These are phyloP conservation scores for Melampsora allii-populina DNA, from an alignment of 1,284 basidiomycete genomes.

Conservation along the genomic window DNA sequence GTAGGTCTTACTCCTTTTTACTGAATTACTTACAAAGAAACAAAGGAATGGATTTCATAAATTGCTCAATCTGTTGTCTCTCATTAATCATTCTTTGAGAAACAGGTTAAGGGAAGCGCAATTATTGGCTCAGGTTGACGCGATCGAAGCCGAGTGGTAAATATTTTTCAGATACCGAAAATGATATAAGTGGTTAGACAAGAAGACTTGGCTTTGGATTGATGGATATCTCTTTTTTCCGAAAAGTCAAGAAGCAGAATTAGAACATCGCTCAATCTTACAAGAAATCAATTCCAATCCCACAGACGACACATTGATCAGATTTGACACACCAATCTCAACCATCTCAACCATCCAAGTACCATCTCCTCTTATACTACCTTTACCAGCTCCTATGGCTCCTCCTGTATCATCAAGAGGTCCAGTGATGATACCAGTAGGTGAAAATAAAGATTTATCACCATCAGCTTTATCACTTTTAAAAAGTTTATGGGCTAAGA, in stretches of 20 bases:
- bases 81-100: neutral
- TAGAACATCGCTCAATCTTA: slow-evolving; percentile 2
- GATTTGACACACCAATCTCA: neutral
- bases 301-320: neutral
- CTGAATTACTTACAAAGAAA: neutral
- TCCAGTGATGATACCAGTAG: slow-evolving; percentile 38
- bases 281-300: neutral
- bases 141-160: slow-evolving; percentile 4
- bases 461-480: slow-evolving; percentile 14
- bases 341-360: neutral
- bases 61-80: neutral
- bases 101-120: neutral
- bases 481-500: slow-evolving; percentile 16
- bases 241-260: slow-evolving; percentile 3
- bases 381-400: neutral
- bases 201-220: neutral
- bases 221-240: neutral
- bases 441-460: slow-evolving; percentile 16
- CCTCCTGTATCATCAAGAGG: neutral
- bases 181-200: neutral
- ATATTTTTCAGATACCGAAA: neutral
- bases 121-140: neutral
- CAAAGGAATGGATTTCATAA: neutral
- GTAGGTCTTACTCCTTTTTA: neutral
- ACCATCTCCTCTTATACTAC: neutral